Base-by-base conservation (phyloP, 139 green algal genomes). In the Ettlia oleoabundans region DNA sequence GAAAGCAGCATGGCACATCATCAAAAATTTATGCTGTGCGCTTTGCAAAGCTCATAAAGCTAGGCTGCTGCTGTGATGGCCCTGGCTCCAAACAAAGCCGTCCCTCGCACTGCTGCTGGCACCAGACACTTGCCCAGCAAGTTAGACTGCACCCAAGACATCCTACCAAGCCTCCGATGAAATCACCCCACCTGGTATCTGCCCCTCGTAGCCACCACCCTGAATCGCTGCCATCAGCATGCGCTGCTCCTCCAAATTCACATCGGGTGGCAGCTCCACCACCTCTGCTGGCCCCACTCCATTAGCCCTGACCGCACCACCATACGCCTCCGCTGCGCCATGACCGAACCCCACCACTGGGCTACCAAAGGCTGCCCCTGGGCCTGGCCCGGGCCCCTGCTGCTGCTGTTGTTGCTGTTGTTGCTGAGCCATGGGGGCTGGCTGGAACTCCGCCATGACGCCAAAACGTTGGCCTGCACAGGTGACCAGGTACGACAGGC, bases 161-260 rank as follows among this genome's bases (percentile, higher is more conserved):
- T n/a, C n/a, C n/a, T n/a, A n/a, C n/a, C n/a, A n/a, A n/a, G n/a
- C n/a, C n/a, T n/a, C n/a, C n/a, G n/a, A n/a, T n/a, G n/a, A n/a
- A n/a, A n/a, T n/a, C n/a, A n/a, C n/a, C n/a, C n/a, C 53, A 65
- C 68, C 47, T 38, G 84, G 78, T 19, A 85, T 28, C 28, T 42
- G 41, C 47, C 80, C 80, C 24, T 78, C 66, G 55, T 88, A 88
- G 21, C 41, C 71, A 35, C 75, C 69, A 3, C 84, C 84, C 63
- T 83, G 81, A 9, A 86, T 41, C 0, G 84, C 84, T 55, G 84
- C 84, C 61, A 88, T 61, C 19, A 88, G 80, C 84, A 88, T 88
- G 32, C 65, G 71, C 80, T 88, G 84, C 77, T 88, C 84, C 79
- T 88, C 78, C 37, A 88, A 7, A 33, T 88, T 65, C 6, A 88